Conservation (phyloP, 73 alveolate genomes). For the Effrenium voratum region DNA sequence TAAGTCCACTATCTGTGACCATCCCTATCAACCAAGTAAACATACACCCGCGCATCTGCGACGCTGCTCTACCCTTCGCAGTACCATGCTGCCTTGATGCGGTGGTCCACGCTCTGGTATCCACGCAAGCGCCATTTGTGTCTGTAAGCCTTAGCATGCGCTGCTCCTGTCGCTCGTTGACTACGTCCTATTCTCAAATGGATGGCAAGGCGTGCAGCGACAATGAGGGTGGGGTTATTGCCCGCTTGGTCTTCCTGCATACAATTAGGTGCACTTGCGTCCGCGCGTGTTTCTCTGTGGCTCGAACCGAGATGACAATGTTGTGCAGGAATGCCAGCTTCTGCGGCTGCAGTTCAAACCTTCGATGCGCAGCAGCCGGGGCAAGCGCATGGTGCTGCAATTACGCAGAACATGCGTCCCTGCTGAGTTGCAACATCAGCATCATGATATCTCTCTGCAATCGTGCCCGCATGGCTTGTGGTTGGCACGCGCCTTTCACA, state of each 20-base stretch:
- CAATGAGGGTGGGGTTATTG: no score
- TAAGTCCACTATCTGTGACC: not conserved
- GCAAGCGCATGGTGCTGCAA: not conserved
- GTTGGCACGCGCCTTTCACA: not conserved
- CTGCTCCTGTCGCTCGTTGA: not conserved
- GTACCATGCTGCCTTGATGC: constrained; percentile 26
- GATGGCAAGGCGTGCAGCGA: no score
- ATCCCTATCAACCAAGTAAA: not conserved
- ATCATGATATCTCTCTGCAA: not conserved
- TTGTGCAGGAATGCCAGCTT: constrained; percentile 80
- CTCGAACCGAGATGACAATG: constrained; percentile 50
- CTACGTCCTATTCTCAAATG: no score
- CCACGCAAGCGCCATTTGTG: constrained; percentile 91
- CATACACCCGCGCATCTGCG: not conserved
- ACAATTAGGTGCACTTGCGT: no score
- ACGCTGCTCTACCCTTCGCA: not conserved
- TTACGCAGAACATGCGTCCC: not conserved
- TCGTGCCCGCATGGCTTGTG: not conserved
- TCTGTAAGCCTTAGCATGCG: constrained; percentile 14
- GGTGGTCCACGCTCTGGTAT: constrained; percentile 81
- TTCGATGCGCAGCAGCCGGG: not conserved
- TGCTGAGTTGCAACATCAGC: not conserved
- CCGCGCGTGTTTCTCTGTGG: no score
- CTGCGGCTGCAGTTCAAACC: constrained; percentile 84
- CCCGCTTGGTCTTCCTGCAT: no score